Percentiles rank a stretch among this genome's conserved stretches.
phyloP scores from a whole-genome alignment of 306 rosid genomes.

The Oxytropis ochrocephala region DNA sequence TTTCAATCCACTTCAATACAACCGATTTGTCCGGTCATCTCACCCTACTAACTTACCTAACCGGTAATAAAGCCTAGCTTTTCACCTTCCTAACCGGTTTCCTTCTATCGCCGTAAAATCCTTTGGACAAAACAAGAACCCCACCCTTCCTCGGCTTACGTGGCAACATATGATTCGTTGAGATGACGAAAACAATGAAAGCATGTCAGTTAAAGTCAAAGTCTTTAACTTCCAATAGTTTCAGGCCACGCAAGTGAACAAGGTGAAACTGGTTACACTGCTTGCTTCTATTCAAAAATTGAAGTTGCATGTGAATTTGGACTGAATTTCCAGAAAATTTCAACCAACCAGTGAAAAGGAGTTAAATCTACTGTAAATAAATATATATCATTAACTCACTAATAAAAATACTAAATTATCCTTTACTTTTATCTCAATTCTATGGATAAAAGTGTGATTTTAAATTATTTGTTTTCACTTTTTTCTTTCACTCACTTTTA shows the following conservation, averaged over 20 bases:
- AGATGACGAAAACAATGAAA: not conserved
- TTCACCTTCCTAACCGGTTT: conserved; percentile 27
- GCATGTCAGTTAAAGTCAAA: not conserved
- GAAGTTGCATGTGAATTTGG: conserved; percentile 56
- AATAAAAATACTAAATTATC: too few species aligned
- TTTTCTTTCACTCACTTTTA: too few species aligned
- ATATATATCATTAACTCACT: too few species aligned
- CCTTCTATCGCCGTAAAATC: not conserved
- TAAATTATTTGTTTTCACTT: too few species aligned
- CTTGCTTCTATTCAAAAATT: not conserved
- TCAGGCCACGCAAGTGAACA: too few species aligned
- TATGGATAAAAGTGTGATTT: too few species aligned
- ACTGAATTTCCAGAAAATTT: conserved; percentile 57
- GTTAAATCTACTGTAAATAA: too few species aligned
- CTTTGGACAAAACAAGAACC: not conserved
- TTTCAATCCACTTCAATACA: conserved; percentile 31
- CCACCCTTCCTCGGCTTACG: not conserved
- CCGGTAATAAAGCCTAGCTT: conserved; percentile 8
- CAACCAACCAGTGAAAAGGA: conserved; percentile 24
- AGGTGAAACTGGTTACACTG: not conserved
- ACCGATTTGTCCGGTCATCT: conserved; percentile 33
- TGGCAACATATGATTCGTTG: not conserved
- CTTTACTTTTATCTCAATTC: too few species aligned
- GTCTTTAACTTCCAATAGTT: too few species aligned
- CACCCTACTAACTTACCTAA: conserved; percentile 20